Evolutionary conservation across 2,329 filamentous ascomycete species (phyloP), one percentile per base, ranked within the genome.

Genomic region (Zarea fungicola): DNA sequence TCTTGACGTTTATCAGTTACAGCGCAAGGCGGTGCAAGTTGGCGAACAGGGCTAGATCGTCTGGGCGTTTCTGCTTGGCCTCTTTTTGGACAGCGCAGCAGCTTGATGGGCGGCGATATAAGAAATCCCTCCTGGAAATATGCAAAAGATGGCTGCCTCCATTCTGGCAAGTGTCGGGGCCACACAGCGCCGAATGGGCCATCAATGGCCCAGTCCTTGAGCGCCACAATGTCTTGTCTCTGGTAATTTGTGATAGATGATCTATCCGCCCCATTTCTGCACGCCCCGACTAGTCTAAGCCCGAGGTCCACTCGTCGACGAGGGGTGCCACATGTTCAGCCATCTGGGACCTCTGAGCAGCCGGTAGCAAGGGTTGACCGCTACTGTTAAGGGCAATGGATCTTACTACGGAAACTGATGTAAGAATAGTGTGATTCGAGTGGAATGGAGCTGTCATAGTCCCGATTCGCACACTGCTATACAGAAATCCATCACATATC

Each of bases 191-290:
- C 21, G 31, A 34, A 26, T 21, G 13, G 34, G 6, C 22, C 19
- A 21, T 36, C 13, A 9, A 44, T 16, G 18, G 18, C 19, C 25
- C 25, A 21, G 25, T 16, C 16, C 9, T 6, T n/a, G 13, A 25
- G 43, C 43, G 42, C 32, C 32, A 36, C 32, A 45, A 14, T 39
- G 43, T 46, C 43, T 46, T 21, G 46, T 40, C 50, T 41, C 48
- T 55, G 53, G 59, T 61, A 42, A 54, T 58, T 62, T 62, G 48
- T 64, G 61, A 64, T 56, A 63, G 56, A 58, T 63, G 60, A 64
- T 54, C 36, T 53, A 53, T 55, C 47, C 32, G 41, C 34, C 25
- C 28, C 32, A 19, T 46, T 23, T 31, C 34, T 22, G 18, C 43
- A 39, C 43, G 31, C 42, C 31, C 42, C 42, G 23, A n/a, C 11